These are phyloP conservation scores for Striga asiatica DNA, from an alignment of 257 asterid genomes.

Conservation along the genomic window DNA sequence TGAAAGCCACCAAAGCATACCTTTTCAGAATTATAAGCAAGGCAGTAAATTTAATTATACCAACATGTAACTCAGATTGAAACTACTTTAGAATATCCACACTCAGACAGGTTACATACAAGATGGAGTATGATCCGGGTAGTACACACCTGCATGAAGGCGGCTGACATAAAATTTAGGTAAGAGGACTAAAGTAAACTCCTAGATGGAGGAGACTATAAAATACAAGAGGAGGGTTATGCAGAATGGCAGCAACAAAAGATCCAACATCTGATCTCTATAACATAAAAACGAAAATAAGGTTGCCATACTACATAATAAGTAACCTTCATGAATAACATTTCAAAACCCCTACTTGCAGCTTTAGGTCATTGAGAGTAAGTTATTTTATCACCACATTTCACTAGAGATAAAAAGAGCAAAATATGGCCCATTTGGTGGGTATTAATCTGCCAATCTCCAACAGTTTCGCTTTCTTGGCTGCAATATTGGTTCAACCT, in stretches of 20 bases:
- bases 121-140: neutral
- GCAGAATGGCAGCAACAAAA: conserved; percentile 7
- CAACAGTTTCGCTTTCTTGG: neutral
- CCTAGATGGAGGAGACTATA: too few species aligned
- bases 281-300: too few species aligned
- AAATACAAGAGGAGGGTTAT: conserved; percentile 3
- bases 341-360: neutral
- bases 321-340: neutral
- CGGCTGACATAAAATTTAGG: neutral
- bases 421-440: neutral
- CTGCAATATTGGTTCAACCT: neutral
- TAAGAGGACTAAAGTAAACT: too few species aligned
- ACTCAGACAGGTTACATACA: conserved; percentile 2
- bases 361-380: neutral
- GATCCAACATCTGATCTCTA: too few species aligned
- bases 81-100: conserved; percentile 4
- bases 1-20: conserved; percentile 2
- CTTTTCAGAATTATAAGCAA: too few species aligned
- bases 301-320: too few species aligned
- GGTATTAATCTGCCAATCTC: neutral
- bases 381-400: neutral
- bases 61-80: conserved; percentile 3
- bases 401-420: neutral
- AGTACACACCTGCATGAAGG: conserved; percentile 4
- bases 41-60: too few species aligned